Evolutionary conservation across 2,329 filamentous ascomycete species (phyloP), one percentile per base, ranked within the genome.

Genomic region (Clarireedia monteithiana): DNA sequence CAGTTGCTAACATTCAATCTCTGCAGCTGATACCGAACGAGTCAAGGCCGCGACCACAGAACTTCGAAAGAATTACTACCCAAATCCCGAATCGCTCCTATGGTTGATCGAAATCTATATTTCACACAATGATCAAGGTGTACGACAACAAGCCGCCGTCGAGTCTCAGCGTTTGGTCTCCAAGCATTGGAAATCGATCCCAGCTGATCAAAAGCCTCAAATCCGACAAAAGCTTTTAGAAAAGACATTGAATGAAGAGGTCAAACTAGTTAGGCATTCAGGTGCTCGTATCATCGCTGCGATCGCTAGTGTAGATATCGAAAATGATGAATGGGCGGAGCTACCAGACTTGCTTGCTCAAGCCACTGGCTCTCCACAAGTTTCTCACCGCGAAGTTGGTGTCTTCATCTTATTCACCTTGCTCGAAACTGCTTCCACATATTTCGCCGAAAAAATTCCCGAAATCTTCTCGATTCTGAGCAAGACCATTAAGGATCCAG

Each of bases 331-430:
- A 72, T 95, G 89, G 89, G 75, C 75, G 27, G 88, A 95, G 57
- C 82, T 97, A 58, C 84, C 95, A 51, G 83, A 84, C 62, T 81
- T 88, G 64, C 81, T 97, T 53, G 81, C 90, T 59, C 86, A 88
- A 69, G 88, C 94, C 60, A 86, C 88, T 64, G 88, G 82, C 64
- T 91, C 84, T 69, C 75, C 80, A 58, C 85, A 85, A 59, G 85
- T 89, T 51, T 79, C 84, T 59, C 89, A 95, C 71, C 86, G 94
- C 63, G 91, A 95, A 70, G 89, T 96, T 42, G 91, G 88, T 62
- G 86, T 92, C 62, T 97, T 94, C 75, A 91, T 97, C 65, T 85
- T 97, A 63, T 96, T 86, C 75, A 92, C 90, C 60, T 84, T 96
- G 48, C 79, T 97, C 10, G 94, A 99, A 75, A 86, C 87, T 55